These are phyloP conservation scores for Trichoderma erinaceum DNA, from an alignment of 495 filamentous ascomycete genomes.

Conservation along the genomic window DNA sequence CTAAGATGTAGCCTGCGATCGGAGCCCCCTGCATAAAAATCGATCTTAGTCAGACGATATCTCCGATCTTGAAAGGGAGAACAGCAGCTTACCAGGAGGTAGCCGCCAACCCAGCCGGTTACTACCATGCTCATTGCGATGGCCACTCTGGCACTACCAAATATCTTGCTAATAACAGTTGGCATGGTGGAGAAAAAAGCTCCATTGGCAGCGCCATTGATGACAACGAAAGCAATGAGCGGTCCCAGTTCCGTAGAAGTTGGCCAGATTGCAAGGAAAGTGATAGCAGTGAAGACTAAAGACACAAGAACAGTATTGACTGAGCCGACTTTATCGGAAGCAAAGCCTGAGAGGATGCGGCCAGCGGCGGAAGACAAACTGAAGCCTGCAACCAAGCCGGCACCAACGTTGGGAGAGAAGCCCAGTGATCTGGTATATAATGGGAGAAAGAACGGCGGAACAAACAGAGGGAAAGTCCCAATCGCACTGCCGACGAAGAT, in stretches of 20 bases:
- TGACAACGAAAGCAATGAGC: conserved; percentile 44
- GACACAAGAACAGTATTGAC: conserved; percentile 41
- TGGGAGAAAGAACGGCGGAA: conserved; percentile 56
- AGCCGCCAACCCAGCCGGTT: conserved; percentile 54
- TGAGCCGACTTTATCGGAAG: conserved; percentile 46
- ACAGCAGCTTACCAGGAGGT: conserved; percentile 41
- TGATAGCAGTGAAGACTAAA: conserved; percentile 40
- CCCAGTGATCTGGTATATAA: conserved; percentile 31
- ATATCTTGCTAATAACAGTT: conserved; percentile 53
- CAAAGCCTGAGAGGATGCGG: conserved; percentile 43
- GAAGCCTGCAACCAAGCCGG: conserved; percentile 50
- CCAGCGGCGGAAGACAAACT: conserved; percentile 50
- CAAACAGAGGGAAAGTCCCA: conserved; percentile 55
- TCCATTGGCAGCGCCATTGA: conserved; percentile 52
- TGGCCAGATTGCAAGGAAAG: conserved; percentile 54
- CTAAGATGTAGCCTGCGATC: conserved; percentile 53
- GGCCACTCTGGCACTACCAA: conserved; percentile 47
- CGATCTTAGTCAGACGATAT: conserved; percentile 3
- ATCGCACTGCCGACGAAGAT: conserved; percentile 51
- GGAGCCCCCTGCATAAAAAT: conserved; percentile 41
- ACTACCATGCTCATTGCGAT: conserved; percentile 58
- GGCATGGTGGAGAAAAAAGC: conserved; percentile 56
- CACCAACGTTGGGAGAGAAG: conserved; percentile 42
- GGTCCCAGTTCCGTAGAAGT: conserved; percentile 47
- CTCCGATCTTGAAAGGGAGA: conserved; percentile 19